Evolutionary conservation across 2,329 filamentous ascomycete species (phyloP), one percentile per base, ranked within the genome.

Genomic region (Chrysosporium queenslandicum): DNA sequence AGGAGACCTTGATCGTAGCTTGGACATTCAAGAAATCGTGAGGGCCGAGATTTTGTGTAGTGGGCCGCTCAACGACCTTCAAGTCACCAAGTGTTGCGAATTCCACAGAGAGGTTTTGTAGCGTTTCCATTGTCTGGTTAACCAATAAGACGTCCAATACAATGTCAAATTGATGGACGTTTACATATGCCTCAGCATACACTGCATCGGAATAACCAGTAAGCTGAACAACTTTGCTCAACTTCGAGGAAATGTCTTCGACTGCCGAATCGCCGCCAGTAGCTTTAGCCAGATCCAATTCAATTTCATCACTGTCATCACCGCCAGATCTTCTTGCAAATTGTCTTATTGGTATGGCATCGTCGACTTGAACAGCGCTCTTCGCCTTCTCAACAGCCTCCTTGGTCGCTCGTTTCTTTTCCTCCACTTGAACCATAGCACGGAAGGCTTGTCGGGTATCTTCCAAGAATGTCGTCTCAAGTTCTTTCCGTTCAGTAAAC

Each of bases 1-100:
- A 95, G 2, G 89, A 95, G 20, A 98, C 92, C 74, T 97, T 97
- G 77, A 98, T 94, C 9, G 92, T 98, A 66, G 90, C 91, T 70
- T 98, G 92, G 29, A 98, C 89, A 65, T 97, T 97, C 73, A 94
- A 82, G 77, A 98, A 98, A 69, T 96, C 92, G 66, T 96, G 89
- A 0, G 89, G 88, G 1, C 85, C 89, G 11, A 98, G 79, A 65
- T 96, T 98, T 69, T 97, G 92, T 4, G 92, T 97, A 2, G 89
- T 94, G 39, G 92, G 92, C 57, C 90, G 81, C 73, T 98, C 92
- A 21, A 98, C 91, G 30, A 98, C 92, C 74, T 98, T 98, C 56
- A 98, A 80, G 66, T 98, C 92, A 56, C 92, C 92, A 0, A 98
- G 78, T 0, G 92, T 98, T n/a, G 92, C 92, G 65, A 98, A 98